Conservation (phyloP, 1,139 yeast genomes). For the Suhomyces choctaworum region DNA sequence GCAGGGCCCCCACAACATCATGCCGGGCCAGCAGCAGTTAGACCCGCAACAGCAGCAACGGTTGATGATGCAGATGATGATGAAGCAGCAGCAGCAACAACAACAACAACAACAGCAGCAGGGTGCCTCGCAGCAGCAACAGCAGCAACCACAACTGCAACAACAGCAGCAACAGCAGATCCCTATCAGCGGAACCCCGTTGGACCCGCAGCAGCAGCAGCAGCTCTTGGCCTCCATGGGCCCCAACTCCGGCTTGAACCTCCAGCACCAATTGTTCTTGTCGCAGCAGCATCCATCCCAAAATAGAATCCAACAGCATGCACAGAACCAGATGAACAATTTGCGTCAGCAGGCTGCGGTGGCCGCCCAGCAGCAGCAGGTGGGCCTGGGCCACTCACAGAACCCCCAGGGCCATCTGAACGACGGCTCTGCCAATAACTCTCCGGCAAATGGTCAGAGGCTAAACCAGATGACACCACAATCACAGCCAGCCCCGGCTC, state of each 20-base stretch:
- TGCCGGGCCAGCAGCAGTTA: constrained; percentile 12
- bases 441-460: constrained; percentile 24
- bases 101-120: constrained; percentile 23
- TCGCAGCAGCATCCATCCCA: constrained; percentile 26
- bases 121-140: constrained; percentile 20
- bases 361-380: constrained; percentile 33
- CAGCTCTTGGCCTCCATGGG: constrained; percentile 9
- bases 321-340: constrained; percentile 54
- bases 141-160: constrained; percentile 18
- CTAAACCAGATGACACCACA: constrained; percentile 24
- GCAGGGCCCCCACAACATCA: constrained; percentile 10
- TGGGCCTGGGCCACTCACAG: constrained; percentile 13
- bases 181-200: constrained; percentile 16
- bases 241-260: constrained; percentile 14
- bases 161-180: constrained; percentile 19
- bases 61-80: constrained; percentile 26
- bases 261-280: constrained; percentile 30
- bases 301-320: constrained; percentile 48
- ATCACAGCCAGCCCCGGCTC: constrained; percentile 19
- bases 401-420: constrained; percentile 17
- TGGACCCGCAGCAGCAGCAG: constrained; percentile 26
- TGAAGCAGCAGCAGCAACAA: constrained; percentile 25
- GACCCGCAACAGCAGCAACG: constrained; percentile 22
- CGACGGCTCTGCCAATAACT: constrained; percentile 19
- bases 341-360: constrained; percentile 48